These are phyloP conservation scores for Rubroboletus satanas DNA, from an alignment of 768 basidiomycete species.

Conservation along the genomic window DNA sequence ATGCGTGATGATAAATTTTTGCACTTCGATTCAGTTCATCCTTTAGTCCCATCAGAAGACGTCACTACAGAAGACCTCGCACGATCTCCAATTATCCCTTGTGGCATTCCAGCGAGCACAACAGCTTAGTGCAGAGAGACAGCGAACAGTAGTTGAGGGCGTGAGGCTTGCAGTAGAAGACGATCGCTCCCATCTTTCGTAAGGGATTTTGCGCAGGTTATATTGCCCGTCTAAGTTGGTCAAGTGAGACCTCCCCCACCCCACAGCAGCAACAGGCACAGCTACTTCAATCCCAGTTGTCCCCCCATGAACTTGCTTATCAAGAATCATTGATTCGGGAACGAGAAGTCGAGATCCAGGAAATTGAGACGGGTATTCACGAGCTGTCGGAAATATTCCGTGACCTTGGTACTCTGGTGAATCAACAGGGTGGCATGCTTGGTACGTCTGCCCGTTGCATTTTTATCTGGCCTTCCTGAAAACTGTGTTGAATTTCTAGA, in stretches of 20 bases:
- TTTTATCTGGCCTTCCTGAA: neutral
- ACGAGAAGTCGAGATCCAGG: constrained; percentile 89
- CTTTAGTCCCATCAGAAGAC: constrained; percentile 75
- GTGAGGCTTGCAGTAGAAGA: constrained; percentile 85
- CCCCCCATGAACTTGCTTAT: constrained; percentile 88
- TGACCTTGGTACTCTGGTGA: constrained; percentile 90
- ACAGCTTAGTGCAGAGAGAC: constrained; percentile 83
- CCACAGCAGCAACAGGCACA: constrained; percentile 68
- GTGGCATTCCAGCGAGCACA: constrained; percentile 91
- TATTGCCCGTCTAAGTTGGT: neutral
- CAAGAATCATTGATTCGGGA: constrained; percentile 84
- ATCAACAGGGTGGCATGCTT: constrained; percentile 91
- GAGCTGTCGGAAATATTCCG: constrained; percentile 96
- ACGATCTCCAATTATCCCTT: constrained; percentile 87
- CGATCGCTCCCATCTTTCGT: constrained; percentile 40
- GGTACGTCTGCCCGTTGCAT: constrained; percentile 48
- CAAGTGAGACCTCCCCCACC: constrained; percentile 38
- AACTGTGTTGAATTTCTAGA: constrained; percentile 44
- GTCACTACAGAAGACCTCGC: constrained; percentile 85
- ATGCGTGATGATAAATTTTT: neutral
- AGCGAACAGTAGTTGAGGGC: constrained; percentile 83
- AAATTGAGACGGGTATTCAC: constrained; percentile 96
- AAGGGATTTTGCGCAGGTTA: neutral
- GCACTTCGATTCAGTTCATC: neutral
- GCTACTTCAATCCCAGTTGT: constrained; percentile 67